Evolutionary conservation across 176 grass and related monocot genomes (phyloP), one percentile per base, ranked within the genome.

Genomic region (Areca catechu): DNA sequence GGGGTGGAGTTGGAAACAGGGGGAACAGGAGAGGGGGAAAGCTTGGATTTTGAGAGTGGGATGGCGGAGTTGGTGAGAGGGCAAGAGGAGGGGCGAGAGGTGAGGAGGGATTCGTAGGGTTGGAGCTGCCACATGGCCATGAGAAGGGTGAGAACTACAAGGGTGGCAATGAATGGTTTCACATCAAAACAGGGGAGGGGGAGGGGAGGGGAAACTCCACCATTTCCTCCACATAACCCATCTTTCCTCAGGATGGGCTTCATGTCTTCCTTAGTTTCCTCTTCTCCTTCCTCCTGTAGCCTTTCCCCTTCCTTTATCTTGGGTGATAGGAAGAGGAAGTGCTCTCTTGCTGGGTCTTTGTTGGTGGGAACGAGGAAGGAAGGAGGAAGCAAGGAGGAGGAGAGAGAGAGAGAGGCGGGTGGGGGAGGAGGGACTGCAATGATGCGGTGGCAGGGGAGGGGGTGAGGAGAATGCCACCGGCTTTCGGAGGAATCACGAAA

Each of bases 161-260:
- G 82, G 24, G 85, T 77, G 65, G 82, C 85, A 49, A 89, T 62
- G 82, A 95, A 89, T 0, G 85, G 78, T 70, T 95, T 95, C 23
- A 73, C 30, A 71, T 95, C 85, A 66, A 83, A 82, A 60, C 85
- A 51, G 55, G 55, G 12, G 22, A 57, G 14, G 21, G 55, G 55
- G 12, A 57, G 10, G 51, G 89, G 53, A 21, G 24, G 57, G 22
- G 57, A 55, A 14, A 12, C 53, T 22, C 71, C 71, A 52, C n/a
- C 14, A 7, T 4, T 54, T 19, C 71, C 71, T 5, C 60, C 55
- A 54, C 71, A 16, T 3, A 48, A 61, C 12, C 22, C 20, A 23
- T 57, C 55, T 57, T 57, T 57, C 3, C 55, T 57, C 55, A 23
- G 3, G 55, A 4, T 57, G 9, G 55, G 15, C 55, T 57, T 57